These are phyloP conservation scores for Maudiozyma barnettii DNA, from an alignment of 805 yeast species.

Conservation along the genomic window DNA sequence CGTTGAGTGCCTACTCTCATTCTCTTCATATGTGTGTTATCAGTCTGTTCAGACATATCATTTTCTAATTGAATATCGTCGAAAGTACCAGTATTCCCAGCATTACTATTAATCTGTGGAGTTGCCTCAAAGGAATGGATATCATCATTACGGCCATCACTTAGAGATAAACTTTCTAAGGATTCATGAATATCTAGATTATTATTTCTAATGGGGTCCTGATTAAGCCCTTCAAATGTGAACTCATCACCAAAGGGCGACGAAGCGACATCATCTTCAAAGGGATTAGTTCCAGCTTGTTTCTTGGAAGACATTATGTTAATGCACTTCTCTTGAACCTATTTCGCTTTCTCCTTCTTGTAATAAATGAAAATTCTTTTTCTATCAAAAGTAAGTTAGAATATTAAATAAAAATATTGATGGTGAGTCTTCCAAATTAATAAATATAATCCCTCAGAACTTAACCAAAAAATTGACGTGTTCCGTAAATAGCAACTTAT, in stretches of 20 bases:
- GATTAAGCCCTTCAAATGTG: constrained; percentile 14
- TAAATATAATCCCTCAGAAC: no score
- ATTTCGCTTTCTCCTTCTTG: no score
- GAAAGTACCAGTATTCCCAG: constrained; percentile 9
- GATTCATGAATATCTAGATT: not conserved
- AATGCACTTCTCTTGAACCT: not conserved
- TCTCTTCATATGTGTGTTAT: constrained; percentile 44
- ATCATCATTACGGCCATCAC: constrained; percentile 6
- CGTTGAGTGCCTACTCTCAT: constrained; percentile 90
- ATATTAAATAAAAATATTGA: no score
- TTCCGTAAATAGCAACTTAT: no score
- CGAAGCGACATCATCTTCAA: constrained; percentile 7
- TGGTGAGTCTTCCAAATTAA: no score
- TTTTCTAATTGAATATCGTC: constrained; percentile 21
- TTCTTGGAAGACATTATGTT: not conserved
- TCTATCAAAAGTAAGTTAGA: no score
- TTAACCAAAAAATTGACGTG: no score
- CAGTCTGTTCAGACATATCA: constrained; percentile 8
- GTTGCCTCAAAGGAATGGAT: constrained; percentile 23
- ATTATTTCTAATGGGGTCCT: constrained; percentile 2
- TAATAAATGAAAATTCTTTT: no score
- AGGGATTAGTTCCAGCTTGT: constrained; percentile 3
- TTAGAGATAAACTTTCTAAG: not conserved
- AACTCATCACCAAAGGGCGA: constrained; percentile 24
- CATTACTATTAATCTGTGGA: constrained; percentile 16